These are phyloP conservation scores for Lentinus tigrinus DNA, from an alignment of 768 basidiomycete species.

Conservation along the genomic window DNA sequence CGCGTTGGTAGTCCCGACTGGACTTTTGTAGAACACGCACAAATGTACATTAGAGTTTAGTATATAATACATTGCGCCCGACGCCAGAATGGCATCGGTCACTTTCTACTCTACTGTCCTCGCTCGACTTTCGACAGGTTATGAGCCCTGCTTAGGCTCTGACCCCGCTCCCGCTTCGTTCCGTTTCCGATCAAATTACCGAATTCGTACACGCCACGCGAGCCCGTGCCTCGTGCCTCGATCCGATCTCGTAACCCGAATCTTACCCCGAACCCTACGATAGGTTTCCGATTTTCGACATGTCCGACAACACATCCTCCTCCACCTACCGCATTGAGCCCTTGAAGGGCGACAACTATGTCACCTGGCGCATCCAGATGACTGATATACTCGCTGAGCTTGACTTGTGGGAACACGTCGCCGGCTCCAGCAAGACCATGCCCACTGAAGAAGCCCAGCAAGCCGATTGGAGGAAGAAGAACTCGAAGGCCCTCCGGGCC, in stretches of 20 bases:
- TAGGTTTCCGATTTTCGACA: not conserved
- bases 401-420: conserved; percentile 1
- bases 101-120: too few relatives aligned
- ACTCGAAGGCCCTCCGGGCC: conserved; percentile 31
- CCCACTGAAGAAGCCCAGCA: not conserved
- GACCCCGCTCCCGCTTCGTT: not conserved
- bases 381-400: conserved; percentile 2
- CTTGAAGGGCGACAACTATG: conserved; percentile 6
- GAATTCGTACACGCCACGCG: not conserved
- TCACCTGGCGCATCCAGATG: conserved; percentile 2
- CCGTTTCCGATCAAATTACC: not conserved
- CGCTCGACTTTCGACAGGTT: conserved; percentile 1
- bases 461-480: conserved; percentile 28
- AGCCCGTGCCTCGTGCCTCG: not conserved
- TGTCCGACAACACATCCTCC: not conserved
- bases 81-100: too few relatives aligned
- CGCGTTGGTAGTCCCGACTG: too few relatives aligned
- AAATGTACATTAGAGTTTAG: too few relatives aligned
- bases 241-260: too few relatives aligned
- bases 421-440: not conserved
- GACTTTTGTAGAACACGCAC: too few relatives aligned
- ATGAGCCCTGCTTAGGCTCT: conserved; percentile 10
- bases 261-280: not conserved
- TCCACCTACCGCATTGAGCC: conserved; percentile 7
- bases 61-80: too few relatives aligned